These are phyloP conservation scores for Liriodendron chinense DNA, from an alignment of 164 flowering plant genomes.

Conservation along the genomic window DNA sequence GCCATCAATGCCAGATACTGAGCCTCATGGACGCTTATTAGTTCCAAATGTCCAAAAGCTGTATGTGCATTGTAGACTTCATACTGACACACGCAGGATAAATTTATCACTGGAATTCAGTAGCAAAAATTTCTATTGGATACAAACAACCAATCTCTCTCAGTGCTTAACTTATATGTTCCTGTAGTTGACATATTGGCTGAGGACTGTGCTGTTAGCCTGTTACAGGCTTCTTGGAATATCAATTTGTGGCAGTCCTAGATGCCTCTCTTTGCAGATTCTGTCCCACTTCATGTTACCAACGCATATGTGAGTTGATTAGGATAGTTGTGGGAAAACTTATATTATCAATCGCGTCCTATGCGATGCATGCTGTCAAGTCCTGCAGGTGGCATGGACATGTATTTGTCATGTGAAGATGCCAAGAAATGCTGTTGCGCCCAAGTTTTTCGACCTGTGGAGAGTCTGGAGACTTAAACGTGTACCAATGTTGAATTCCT, in stretches of 20 bases:
- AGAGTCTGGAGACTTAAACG: too few relatives aligned
- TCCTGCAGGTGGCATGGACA: neutral
- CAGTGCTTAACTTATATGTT: too few relatives aligned
- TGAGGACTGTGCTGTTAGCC: too few relatives aligned
- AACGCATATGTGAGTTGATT: neutral
- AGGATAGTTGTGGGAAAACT: neutral
- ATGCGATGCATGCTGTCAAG: too few relatives aligned
- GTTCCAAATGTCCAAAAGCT: neutral
- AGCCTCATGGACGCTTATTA: neutral
- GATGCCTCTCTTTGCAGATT: neutral
- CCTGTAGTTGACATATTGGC: too few relatives aligned
- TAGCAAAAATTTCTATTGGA: too few relatives aligned
- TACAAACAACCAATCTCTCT: too few relatives aligned
- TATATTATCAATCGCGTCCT: too few relatives aligned
- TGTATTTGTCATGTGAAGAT: neutral
- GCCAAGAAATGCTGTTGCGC: too few relatives aligned
- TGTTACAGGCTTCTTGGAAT: too few relatives aligned
- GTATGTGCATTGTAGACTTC: neutral
- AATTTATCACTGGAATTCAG: neutral
- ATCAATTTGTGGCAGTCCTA: neutral
- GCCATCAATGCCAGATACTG: neutral
- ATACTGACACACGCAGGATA: neutral
- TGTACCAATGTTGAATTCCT: too few relatives aligned
- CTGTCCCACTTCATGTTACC: neutral
- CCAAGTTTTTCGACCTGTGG: too few relatives aligned